Evolutionary conservation across 495 filamentous ascomycete species (phyloP).

Genomic region (Hyaloscypha bicolor): DNA sequence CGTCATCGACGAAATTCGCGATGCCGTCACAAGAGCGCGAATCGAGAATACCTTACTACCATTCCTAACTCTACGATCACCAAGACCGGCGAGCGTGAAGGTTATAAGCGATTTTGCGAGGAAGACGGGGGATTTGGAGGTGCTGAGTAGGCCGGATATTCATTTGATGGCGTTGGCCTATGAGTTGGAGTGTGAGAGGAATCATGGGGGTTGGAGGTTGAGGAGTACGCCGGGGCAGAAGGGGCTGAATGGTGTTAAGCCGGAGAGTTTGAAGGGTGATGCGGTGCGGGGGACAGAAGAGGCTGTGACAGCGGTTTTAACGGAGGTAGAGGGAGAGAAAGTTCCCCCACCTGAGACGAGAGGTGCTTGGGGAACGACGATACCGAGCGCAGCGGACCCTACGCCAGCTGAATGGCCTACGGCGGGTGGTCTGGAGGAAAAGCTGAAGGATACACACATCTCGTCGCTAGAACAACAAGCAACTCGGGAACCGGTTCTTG

Average conservation of each 20-base stretch:
- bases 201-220: constrained; percentile 81
- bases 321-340: constrained; percentile 11
- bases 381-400: constrained; percentile 26
- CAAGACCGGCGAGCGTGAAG: constrained; percentile 72
- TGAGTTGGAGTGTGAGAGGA: constrained; percentile 83
- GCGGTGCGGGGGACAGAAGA: constrained; percentile 26
- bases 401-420: neutral
- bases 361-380: constrained; percentile 38
- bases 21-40: constrained; percentile 76
- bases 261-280: constrained; percentile 44
- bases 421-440: neutral
- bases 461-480: neutral
- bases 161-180: constrained; percentile 88
- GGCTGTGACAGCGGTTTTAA: constrained; percentile 21
- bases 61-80: constrained; percentile 76
- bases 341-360: constrained; percentile 26
- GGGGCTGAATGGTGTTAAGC: constrained; percentile 68
- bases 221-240: constrained; percentile 79
- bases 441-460: constrained; percentile 18
- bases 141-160: constrained; percentile 85
- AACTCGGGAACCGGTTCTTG: neutral
- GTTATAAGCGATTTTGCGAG: constrained; percentile 83
- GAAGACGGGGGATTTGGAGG: constrained; percentile 85
- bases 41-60: constrained; percentile 81
- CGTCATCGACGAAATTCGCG: constrained; percentile 85